Percentiles rank a stretch among this genome's conserved stretches.
These are phyloP conservation scores for Aspergillus sp. DNA, from an alignment of 2,329 filamentous ascomycete genomes.

Conservation along the genomic window DNA sequence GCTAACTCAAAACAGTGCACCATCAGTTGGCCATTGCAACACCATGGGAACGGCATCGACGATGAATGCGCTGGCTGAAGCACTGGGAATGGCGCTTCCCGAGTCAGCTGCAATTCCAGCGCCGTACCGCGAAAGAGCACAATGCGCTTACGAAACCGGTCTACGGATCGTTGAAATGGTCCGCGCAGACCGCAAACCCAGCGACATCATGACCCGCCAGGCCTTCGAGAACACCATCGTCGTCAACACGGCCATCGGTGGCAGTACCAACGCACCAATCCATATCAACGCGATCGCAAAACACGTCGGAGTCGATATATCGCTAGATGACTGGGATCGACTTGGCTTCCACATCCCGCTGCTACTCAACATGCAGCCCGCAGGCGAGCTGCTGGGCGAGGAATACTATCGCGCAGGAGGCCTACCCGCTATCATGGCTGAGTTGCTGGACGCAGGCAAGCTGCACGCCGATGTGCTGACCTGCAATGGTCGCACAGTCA, in stretches of 20 bases:
- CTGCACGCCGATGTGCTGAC: slow-evolving; percentile 40
- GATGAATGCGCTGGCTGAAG: slow-evolving; percentile 49
- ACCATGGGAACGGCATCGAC: slow-evolving; percentile 51
- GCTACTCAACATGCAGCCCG: slow-evolving; percentile 50
- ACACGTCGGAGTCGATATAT: slow-evolving; percentile 46
- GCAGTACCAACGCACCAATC: slow-evolving; percentile 52
- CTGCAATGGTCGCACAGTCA: slow-evolving; percentile 42
- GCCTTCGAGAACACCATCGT: slow-evolving; percentile 54
- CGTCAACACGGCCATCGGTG: slow-evolving; percentile 50
- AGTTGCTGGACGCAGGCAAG: slow-evolving; percentile 45
- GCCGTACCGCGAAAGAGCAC: slow-evolving; percentile 42
- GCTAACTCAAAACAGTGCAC: slow-evolving; percentile 27
- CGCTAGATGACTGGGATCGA: slow-evolving; percentile 49
- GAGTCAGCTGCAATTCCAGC: slow-evolving; percentile 48
- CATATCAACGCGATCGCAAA: slow-evolving; percentile 51
- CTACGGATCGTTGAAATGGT: slow-evolving; percentile 48
- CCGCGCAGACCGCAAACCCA: slow-evolving; percentile 43
- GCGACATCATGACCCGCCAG: slow-evolving; percentile 49
- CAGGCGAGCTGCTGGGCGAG: slow-evolving; percentile 48
- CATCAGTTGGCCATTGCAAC: slow-evolving; percentile 46
- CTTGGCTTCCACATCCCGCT: slow-evolving; percentile 47
- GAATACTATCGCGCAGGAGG: slow-evolving; percentile 51
- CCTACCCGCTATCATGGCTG: slow-evolving; percentile 48
- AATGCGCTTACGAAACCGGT: slow-evolving; percentile 46
- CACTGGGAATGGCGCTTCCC: slow-evolving; percentile 48